Percentiles rank a stretch among this genome's conserved stretches.
phyloP scores from a whole-genome alignment of 2,329 filamentous ascomycete genomes.

The Ophiostoma triangulosporum region DNA sequence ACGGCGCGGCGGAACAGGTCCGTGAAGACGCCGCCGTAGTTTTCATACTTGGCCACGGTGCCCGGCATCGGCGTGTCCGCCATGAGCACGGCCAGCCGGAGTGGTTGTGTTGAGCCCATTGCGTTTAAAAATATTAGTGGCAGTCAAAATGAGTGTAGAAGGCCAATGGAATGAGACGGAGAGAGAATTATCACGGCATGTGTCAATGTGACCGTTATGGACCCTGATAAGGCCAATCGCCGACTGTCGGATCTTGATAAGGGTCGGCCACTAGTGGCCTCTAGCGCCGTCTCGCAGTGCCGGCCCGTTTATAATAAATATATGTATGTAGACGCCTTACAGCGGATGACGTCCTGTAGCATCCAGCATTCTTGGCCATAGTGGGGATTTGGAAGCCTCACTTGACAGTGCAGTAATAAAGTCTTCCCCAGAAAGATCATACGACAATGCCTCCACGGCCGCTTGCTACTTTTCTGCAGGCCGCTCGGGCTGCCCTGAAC shows the following conservation, averaged over 20 bases:
- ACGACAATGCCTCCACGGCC: slow-evolving; percentile 19
- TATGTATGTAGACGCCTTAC: background rate
- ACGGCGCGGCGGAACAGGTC: slow-evolving; percentile 42
- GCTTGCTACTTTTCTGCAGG: slow-evolving; percentile 36
- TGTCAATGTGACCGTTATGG: too few species aligned
- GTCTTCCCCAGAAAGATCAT: too few species aligned
- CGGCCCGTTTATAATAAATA: background rate
- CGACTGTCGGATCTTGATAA: background rate
- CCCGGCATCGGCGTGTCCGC: slow-evolving; percentile 63
- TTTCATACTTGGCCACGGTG: slow-evolving; percentile 50
- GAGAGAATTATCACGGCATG: background rate
- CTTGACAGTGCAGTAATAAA: too few species aligned
- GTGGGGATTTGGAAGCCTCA: background rate
- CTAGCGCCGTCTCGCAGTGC: background rate
- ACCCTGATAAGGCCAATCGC: background rate
- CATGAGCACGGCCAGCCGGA: slow-evolving; percentile 79
- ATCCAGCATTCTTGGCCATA: background rate
- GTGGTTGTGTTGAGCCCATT: slow-evolving; percentile 13
- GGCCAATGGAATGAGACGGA: too few species aligned
- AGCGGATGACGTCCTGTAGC: background rate
- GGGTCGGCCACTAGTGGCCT: background rate
- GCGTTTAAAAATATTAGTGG: too few species aligned
- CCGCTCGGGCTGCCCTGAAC: slow-evolving; percentile 33
- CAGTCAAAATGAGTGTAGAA: background rate
- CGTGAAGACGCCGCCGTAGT: slow-evolving; percentile 60